Evolutionary conservation across 2,329 filamentous ascomycete species (phyloP), one percentile per base, ranked within the genome.

Genomic region (Colletotrichum agaves): DNA sequence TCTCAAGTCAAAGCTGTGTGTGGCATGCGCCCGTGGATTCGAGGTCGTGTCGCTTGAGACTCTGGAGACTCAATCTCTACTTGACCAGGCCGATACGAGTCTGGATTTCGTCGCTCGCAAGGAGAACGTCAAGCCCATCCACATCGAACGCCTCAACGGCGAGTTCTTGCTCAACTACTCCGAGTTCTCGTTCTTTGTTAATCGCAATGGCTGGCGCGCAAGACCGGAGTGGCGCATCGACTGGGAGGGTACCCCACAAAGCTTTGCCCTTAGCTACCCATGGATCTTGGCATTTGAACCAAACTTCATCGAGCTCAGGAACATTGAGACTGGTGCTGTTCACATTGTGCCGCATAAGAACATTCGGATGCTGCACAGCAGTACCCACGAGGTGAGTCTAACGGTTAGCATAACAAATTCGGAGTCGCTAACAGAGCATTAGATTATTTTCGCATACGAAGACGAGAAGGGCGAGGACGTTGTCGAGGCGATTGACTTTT

Each of bases 111-210:
- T 99, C 56, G 92, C 94, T 21, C 90, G 94, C 66, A 96, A 96
- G 78, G 95, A 98, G 80, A 93, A 93, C 74, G 93, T 96, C 74
- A 94, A 93, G 78, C 95, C 96, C 3, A 97, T 99, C 71, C 95
- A 98, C 75, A 98, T 99, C 72, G 97, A 99, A 80, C 92, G 96
- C 50, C 90, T 98, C 77, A 97, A 97, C 73, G 94, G 95, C 78
- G 96, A 99, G 77, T 99, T 99, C 84, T 80, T 99, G 73, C 90
- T 99, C 71, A 98, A 98, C 80, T 99, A 99, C 82, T 96, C 93
- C 4, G 96, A 99, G 78, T 99, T 98, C 80, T 97, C 93, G 12
- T 99, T 99, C 88, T 99, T 98, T 75, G 96, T 99, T 77, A 98
- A 99, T 80, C 90, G 96, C 74, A 98, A 99, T 78, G 96, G 96